These are phyloP conservation scores for Stephanodiscus minutulus DNA, from an alignment of 108 stramenopile genomes.

Conservation along the genomic window DNA sequence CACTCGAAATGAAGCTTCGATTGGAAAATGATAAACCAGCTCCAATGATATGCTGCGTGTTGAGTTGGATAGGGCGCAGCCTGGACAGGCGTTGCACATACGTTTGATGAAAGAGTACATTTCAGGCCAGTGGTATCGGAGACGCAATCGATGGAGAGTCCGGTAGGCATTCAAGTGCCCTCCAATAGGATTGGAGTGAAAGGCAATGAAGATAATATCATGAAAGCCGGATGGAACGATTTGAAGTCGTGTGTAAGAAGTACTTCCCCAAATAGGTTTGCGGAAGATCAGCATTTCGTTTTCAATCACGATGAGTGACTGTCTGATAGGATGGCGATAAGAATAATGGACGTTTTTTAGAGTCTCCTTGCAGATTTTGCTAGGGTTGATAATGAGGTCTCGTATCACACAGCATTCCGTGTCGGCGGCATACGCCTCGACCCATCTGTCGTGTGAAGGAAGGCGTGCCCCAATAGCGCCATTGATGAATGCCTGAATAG, in stretches of 20 bases:
- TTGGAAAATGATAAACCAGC: neutral
- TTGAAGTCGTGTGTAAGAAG: neutral
- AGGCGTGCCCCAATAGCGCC: slow-evolving; percentile 15
- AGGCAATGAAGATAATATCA: slow-evolving; percentile 21
- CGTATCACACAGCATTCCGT: neutral
- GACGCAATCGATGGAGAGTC: neutral
- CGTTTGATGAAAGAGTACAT: no score
- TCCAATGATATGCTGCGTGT: neutral
- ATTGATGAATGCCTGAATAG: slow-evolving; percentile 13
- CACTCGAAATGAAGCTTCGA: no score
- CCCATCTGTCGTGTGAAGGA: neutral
- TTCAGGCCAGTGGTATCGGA: no score
- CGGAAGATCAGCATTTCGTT: slow-evolving; percentile 3
- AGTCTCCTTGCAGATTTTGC: neutral
- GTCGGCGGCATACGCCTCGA: neutral
- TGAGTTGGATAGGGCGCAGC: no score
- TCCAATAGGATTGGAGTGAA: neutral
- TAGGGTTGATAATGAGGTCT: neutral
- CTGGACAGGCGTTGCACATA: no score
- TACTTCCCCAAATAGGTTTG: neutral
- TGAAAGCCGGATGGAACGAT: neutral
- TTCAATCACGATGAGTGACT: neutral
- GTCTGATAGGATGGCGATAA: neutral
- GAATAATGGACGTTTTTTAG: no score
- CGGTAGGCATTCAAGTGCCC: neutral